A percentile compares a stretch with the other conserved stretches of the same genome.
These are phyloP conservation scores for Skeletonema marinoi DNA, from an alignment of 108 stramenopile genomes.

Conservation along the genomic window DNA sequence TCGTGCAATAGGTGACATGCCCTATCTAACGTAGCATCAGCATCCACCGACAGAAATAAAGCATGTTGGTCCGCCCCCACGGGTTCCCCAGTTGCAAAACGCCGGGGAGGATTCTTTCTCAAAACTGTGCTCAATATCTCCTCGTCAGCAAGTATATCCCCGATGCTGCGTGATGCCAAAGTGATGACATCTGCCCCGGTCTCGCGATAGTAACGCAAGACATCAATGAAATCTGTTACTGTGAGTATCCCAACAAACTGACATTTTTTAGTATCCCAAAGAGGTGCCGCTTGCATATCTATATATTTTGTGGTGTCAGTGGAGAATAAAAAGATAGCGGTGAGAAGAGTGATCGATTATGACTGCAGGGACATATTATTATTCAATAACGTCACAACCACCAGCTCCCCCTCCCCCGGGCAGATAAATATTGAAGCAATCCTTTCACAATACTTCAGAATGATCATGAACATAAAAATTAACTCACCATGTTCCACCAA, in stretches of 20 bases:
- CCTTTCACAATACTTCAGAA: neutral
- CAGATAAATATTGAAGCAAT: neutral
- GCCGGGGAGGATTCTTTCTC: constrained; percentile 32
- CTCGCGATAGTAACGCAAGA: constrained; percentile 80
- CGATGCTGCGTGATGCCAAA: constrained; percentile 80
- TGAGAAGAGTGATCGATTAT: constrained; percentile 1
- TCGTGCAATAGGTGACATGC: constrained; percentile 70
- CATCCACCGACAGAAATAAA: constrained; percentile 65
- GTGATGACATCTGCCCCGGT: constrained; percentile 64
- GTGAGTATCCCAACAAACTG: constrained; percentile 94
- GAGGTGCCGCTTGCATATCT: constrained; percentile 94
- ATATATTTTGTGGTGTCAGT: neutral
- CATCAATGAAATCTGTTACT: constrained; percentile 96
- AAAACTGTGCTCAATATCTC: constrained; percentile 45
- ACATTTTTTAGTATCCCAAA: constrained; percentile 90
- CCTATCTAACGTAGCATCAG: constrained; percentile 73
- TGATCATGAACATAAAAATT: neutral
- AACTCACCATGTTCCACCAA: constrained; percentile 94
- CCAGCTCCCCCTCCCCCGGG: neutral
- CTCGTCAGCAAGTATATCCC: constrained; percentile 72
- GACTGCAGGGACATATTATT: neutral
- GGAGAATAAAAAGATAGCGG: neutral
- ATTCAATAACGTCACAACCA: neutral
- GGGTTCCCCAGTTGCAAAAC: constrained; percentile 20
- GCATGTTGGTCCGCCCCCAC: constrained; percentile 43